A percentile compares a stretch with the other conserved stretches of the same genome.
Evolutionary conservation across 768 basidiomycete species (phyloP).

Genomic region (Collybia sordida): DNA sequence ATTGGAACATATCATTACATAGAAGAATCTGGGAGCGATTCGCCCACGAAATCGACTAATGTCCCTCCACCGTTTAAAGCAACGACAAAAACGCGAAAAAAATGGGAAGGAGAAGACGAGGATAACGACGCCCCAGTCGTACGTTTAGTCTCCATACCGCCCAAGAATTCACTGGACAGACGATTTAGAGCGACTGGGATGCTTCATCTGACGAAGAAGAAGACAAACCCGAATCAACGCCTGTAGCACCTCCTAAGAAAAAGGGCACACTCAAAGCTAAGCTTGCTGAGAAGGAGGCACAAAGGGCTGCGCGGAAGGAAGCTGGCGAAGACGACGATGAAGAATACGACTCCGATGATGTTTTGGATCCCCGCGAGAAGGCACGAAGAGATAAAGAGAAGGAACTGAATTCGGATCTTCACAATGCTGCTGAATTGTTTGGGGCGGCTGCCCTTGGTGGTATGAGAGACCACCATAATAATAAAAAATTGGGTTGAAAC

Average conservation of each 20-base stretch:
- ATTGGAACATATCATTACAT: slow-evolving; percentile 6
- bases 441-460: slow-evolving; percentile 70
- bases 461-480: slow-evolving; percentile 24
- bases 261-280: slow-evolving; percentile 92
- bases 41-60: slow-evolving; percentile 21
- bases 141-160: slow-evolving; percentile 26
- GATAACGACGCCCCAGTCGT: slow-evolving; percentile 80
- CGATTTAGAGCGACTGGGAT: slow-evolving; percentile 90
- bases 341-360: slow-evolving; percentile 71
- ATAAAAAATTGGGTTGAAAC: not conserved
- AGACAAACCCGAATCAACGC: slow-evolving; percentile 39
- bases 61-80: slow-evolving; percentile 21
- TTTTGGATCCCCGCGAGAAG: slow-evolving; percentile 79
- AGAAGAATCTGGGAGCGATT: slow-evolving; percentile 39
- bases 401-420: slow-evolving; percentile 86
- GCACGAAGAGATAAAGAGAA: slow-evolving; percentile 73
- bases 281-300: slow-evolving; percentile 88
- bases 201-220: slow-evolving; percentile 76
- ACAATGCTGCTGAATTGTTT: slow-evolving; percentile 78
- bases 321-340: slow-evolving; percentile 36
- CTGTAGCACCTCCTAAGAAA: slow-evolving; percentile 79
- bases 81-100: slow-evolving; percentile 42
- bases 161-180: slow-evolving; percentile 8
- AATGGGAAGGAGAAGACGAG: slow-evolving; percentile 93
- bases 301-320: slow-evolving; percentile 52